A percentile compares a stretch with the other conserved stretches of the same genome.
These are phyloP conservation scores for Eimeria tenella DNA, from an alignment of 169 alveolate species.

Conservation along the genomic window DNA sequence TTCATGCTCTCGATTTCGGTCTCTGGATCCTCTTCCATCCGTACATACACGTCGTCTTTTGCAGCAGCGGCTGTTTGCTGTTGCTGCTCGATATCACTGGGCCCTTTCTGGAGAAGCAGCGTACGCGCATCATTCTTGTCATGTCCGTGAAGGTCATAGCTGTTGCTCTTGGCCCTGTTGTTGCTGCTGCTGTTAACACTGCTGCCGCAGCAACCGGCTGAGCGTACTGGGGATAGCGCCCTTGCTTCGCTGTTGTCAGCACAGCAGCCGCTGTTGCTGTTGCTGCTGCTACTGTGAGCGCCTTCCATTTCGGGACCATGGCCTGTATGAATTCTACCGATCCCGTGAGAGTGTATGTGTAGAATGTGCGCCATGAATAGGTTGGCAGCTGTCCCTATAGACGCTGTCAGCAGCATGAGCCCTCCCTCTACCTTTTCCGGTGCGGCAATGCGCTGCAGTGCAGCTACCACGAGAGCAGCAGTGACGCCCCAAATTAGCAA, in stretches of 20 bases:
- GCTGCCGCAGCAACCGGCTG: slow-evolving; percentile 51
- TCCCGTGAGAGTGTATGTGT: slow-evolving; percentile 85
- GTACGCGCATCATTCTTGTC: slow-evolving; percentile 27
- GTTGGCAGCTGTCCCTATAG: slow-evolving; percentile 94
- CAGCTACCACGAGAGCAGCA: slow-evolving; percentile 93
- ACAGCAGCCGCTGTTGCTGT: slow-evolving; percentile 44
- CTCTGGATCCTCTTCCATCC: slow-evolving; percentile 78
- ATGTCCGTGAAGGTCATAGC: slow-evolving; percentile 14
- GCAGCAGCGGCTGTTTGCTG: slow-evolving; percentile 48
- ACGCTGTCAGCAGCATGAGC: slow-evolving; percentile 96
- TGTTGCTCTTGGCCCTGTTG: slow-evolving; percentile 20
- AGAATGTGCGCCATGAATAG: slow-evolving; percentile 93
- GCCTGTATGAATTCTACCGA: slow-evolving; percentile 82
- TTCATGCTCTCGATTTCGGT: slow-evolving; percentile 88
- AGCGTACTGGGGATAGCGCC: neutral
- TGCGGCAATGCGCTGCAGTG: slow-evolving; percentile 91
- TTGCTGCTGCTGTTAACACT: neutral
- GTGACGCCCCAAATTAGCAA: slow-evolving; percentile 96
- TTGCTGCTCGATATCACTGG: slow-evolving; percentile 1
- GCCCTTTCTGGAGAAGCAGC: slow-evolving; percentile 19
- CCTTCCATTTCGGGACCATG: neutral
- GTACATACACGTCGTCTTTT: slow-evolving; percentile 67
- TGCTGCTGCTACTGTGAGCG: neutral
- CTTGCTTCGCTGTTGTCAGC: slow-evolving; percentile 12
- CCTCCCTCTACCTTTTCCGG: slow-evolving; percentile 92